Conservation (phyloP, 2,329 filamentous ascomycete species). For the Calonectria crousiana region DNA sequence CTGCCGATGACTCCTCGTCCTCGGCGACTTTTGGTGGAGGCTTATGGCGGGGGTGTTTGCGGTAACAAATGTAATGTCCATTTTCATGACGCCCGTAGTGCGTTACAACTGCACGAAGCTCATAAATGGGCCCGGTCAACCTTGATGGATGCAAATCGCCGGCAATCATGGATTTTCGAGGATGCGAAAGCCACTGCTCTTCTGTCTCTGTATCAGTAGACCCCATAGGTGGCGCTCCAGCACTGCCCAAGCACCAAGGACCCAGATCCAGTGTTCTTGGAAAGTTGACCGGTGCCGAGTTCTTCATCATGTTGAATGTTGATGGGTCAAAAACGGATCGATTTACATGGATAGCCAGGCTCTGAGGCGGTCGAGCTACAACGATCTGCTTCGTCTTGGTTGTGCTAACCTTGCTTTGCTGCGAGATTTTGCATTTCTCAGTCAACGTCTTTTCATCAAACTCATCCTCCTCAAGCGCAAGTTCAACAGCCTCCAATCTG, state of each 20-base stretch:
- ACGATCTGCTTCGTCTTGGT: conserved; percentile 93
- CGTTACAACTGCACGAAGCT: conserved; percentile 85
- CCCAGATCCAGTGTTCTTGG: conserved; percentile 80
- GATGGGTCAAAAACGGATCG: conserved; percentile 89
- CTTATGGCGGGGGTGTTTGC: conserved; percentile 69
- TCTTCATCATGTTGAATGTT: conserved; percentile 86
- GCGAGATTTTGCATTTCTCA: conserved; percentile 73
- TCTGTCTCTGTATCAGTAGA: conserved; percentile 39
- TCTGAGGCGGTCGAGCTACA: conserved; percentile 83
- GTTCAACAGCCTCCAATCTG: conserved; percentile 74
- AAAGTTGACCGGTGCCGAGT: conserved; percentile 82
- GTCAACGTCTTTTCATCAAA: conserved; percentile 78
- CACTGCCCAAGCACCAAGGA: conserved; percentile 84
- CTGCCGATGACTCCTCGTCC: conserved; percentile 15
- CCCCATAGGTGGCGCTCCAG: conserved; percentile 34
- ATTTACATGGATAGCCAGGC: conserved; percentile 89
- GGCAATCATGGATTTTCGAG: conserved; percentile 79
- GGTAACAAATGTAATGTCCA: conserved; percentile 94
- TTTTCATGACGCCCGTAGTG: conserved; percentile 94
- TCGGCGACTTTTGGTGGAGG: conserved; percentile 19
- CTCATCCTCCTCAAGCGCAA: conserved; percentile 82
- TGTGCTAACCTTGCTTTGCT: conserved; percentile 77
- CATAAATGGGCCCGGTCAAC: conserved; percentile 73
- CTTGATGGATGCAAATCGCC: conserved; percentile 63
- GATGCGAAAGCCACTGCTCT: conserved; percentile 79